Base-by-base conservation (phyloP, 116 monocot genomes). In the Zostera marina region DNA sequence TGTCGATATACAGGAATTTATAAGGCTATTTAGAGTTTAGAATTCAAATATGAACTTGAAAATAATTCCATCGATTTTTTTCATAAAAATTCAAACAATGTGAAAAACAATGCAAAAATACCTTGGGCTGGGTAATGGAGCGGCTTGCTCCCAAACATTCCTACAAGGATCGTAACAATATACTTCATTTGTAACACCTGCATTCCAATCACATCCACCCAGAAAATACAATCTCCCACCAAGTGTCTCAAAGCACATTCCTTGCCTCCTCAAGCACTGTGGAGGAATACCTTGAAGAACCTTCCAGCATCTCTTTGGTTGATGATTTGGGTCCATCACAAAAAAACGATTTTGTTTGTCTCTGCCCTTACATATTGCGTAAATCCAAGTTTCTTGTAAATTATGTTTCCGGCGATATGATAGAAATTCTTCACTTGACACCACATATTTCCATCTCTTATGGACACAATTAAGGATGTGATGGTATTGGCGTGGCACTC, bases 311-410 rank as follows among this genome's bases (percentile, higher is more conserved):
- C 73, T 44, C 8, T 40, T 70, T 14, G 63, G 11, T 32, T 32
- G 32, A 53, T 52, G 58, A 64, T 70, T 41, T 10, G 81, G 89
- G 67, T 82, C 77, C 58, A 91, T 47, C 12, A 69, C 86, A 73
- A 67, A 85, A 15, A 61, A 77, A 49, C 42, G 51, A 44, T 68
- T 73, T 41, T 48, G 63, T 25, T 63, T 65, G 17, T 9, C 19
- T 12, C 42, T 68, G 52, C 49, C 66, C 56, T 43, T 64, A 56
- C 82, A 85, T 24, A 91, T 38, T 8, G 63, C 73, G 65, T 82
- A 91, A 24, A 91, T 32, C 91, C 85, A 91, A 56, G 68, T 62
- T 64, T 91, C 85, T 22, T 77, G 71, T 47, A 78, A 51, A 71
- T 82, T 79, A 44, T 71, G 54, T 69, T 68, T 70, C 24, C 55